These are phyloP conservation scores for Rhizoclosmatium hyalinum DNA, from an alignment of 371 early-diverging fungal species.

Conservation along the genomic window DNA sequence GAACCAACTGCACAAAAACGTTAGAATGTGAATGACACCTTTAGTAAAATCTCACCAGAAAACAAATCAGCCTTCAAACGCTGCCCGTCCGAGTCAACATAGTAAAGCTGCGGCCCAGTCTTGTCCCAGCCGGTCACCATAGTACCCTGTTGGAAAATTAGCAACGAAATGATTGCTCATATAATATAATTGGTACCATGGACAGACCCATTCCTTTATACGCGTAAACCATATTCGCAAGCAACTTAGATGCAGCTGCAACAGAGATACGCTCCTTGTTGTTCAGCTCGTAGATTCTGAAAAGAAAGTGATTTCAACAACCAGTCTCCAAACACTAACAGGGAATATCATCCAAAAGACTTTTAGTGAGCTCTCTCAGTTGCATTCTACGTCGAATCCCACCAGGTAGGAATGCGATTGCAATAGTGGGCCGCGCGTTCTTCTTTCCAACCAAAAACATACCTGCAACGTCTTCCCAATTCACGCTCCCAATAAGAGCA, in stretches of 20 bases:
- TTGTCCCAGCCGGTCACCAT: conserved; percentile 99
- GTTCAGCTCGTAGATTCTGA: conserved; percentile 90
- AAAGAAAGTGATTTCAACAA: neutral
- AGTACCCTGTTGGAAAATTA: conserved; percentile 79
- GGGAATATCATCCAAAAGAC: too few relatives aligned
- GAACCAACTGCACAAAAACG: conserved; percentile 41
- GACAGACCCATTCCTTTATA: conserved; percentile 99
- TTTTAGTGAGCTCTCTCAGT: too few relatives aligned
- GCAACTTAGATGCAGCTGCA: conserved; percentile 97
- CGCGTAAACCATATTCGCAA: conserved; percentile 95
- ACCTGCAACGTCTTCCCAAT: conserved; percentile 94
- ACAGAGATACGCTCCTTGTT: conserved; percentile 99
- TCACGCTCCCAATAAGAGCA: conserved; percentile 99
- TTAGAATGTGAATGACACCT: neutral
- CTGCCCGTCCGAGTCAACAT: conserved; percentile 98
- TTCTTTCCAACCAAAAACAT: neutral
- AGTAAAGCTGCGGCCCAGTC: conserved; percentile 95
- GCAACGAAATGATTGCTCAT: neutral
- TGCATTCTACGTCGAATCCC: too few relatives aligned
- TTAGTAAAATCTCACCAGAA: conserved; percentile 54
- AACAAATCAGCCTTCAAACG: conserved; percentile 93
- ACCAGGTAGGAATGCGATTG: too few relatives aligned
- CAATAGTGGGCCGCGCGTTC: too few relatives aligned
- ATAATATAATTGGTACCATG: conserved; percentile 60
- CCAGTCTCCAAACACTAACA: too few relatives aligned